Percentiles rank a stretch among this genome's conserved stretches.
phyloP scores from a whole-genome alignment of 1,284 basidiomycete genomes.

The Ceratobasidium sp. region DNA sequence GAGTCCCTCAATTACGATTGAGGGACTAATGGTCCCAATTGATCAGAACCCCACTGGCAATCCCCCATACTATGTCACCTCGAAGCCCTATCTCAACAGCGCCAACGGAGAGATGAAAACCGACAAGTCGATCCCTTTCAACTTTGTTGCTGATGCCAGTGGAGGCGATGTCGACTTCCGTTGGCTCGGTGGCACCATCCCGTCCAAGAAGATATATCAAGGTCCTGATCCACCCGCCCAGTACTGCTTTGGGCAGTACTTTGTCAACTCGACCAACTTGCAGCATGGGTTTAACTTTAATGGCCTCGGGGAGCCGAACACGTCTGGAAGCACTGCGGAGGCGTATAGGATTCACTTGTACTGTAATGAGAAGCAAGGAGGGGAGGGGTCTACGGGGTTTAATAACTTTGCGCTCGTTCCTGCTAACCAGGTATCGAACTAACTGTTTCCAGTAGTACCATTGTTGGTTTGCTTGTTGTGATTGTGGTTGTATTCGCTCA shows the following conservation, averaged over 20 bases:
- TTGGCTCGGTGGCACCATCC: neutral
- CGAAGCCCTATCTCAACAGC: neutral
- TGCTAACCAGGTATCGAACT: neutral
- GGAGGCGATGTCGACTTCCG: neutral
- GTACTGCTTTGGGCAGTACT: neutral
- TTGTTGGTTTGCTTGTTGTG: neutral
- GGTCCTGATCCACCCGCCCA: neutral
- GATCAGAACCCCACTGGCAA: neutral
- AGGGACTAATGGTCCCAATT: neutral
- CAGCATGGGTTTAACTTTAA: constrained; percentile 11
- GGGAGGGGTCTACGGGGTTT: neutral
- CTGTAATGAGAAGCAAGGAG: neutral
- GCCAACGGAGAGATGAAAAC: neutral
- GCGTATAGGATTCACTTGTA: neutral
- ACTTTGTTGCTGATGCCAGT: neutral
- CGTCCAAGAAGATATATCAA: neutral
- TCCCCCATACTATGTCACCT: neutral
- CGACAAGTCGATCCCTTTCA: neutral
- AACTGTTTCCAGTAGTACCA: neutral
- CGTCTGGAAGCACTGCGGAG: neutral
- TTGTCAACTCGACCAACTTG: constrained; percentile 21
- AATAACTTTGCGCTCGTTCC: neutral
- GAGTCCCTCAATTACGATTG: neutral
- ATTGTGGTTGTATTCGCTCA: neutral
- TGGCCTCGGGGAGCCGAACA: constrained; percentile 1